Percentiles rank a stretch among this genome's conserved stretches.
Conservation (phyloP, 1,284 basidiomycete species). For the Stereum hirsutum region DNA sequence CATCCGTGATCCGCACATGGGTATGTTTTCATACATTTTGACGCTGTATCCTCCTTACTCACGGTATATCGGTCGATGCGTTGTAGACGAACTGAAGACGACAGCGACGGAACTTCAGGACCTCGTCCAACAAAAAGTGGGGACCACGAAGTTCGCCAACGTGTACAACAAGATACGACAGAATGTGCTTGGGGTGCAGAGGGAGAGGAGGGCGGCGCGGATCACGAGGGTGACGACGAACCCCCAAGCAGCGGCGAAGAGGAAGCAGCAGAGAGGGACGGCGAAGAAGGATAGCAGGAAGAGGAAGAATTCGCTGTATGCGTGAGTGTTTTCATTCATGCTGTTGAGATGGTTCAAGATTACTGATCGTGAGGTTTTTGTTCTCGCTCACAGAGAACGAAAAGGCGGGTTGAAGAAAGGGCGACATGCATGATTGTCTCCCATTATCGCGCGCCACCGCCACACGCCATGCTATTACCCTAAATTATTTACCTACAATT, state of each 20-base stretch:
- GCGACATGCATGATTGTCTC: constrained; percentile 8
- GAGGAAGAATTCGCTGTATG: constrained; percentile 55
- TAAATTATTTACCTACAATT: no score
- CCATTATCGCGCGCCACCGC: no score
- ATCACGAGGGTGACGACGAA: constrained; percentile 61
- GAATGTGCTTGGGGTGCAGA: constrained; percentile 55
- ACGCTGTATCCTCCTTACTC: neutral
- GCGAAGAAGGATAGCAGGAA: constrained; percentile 80
- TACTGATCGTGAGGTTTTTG: neutral
- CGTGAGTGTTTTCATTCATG: constrained; percentile 30
- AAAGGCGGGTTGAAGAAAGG: constrained; percentile 19
- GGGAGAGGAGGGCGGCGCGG: constrained; percentile 64
- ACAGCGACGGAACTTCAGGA: constrained; percentile 84
- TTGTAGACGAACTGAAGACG: constrained; percentile 73
- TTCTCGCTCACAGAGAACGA: constrained; percentile 14
- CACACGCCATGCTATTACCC: no score
- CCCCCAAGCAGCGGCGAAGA: constrained; percentile 70
- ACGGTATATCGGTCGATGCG: neutral
- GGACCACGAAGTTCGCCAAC: constrained; percentile 71
- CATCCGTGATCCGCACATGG: constrained; percentile 68
- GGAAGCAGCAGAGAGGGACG: constrained; percentile 59
- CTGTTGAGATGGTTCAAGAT: neutral
- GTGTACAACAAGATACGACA: constrained; percentile 80
- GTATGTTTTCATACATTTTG: constrained; percentile 37
- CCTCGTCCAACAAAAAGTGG: constrained; percentile 80